Percentiles rank a stretch among this genome's conserved stretches.
phyloP scores from a whole-genome alignment of 108 stramenopile genomes.

The Mayamaea pseudoterrestris region DNA sequence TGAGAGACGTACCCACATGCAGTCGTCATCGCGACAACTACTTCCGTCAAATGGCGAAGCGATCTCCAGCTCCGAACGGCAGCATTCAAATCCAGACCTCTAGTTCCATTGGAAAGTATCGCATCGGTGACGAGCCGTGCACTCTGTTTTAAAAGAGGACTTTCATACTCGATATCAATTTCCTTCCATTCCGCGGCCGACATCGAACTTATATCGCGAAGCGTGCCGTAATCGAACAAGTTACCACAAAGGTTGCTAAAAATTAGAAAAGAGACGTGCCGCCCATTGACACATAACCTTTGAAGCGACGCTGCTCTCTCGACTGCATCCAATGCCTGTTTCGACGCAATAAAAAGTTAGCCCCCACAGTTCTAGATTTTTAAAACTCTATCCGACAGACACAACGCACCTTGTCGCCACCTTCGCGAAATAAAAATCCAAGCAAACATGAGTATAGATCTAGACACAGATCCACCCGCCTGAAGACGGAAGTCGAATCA shows the following conservation, averaged over 20 bases:
- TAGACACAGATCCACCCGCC: conserved; percentile 49
- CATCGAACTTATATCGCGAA: conserved; percentile 15
- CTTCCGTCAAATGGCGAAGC: conserved; percentile 49
- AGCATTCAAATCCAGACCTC: conserved; percentile 42
- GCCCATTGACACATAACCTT: conserved; percentile 57
- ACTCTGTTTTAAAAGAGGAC: conserved; percentile 43
- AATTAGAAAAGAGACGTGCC: conserved; percentile 53
- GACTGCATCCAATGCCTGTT: conserved; percentile 36
- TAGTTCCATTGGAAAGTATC: conserved; percentile 46
- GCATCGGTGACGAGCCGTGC: conserved; percentile 68
- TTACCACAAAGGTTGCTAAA: conserved; percentile 64
- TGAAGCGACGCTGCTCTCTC: conserved; percentile 72
- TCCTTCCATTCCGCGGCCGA: conserved; percentile 16
- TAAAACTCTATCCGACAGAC: no score
- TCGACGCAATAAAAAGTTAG: no score
- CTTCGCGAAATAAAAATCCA: conserved; percentile 53
- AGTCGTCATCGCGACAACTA: conserved; percentile 51
- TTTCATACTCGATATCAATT: conserved; percentile 22
- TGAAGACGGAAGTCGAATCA: not conserved
- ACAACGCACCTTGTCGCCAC: conserved; percentile 36
- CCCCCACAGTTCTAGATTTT: no score
- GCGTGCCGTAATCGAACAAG: conserved; percentile 50
- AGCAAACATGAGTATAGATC: conserved; percentile 68
- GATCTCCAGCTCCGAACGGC: conserved; percentile 72
- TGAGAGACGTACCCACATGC: conserved; percentile 31